Conservation (phyloP, 176 grass and related monocot species). For the maize (Zea mays) region Zm-B73-REFERENCE-NAM-5.0 NC_050101.1:103503001-103503500, state of each 20-base stretch:
- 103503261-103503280: conserved; percentile 52
- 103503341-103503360: conserved; percentile 30
- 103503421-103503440: conserved; percentile 36
- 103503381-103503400: background rate
- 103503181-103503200: background rate
- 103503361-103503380: conserved; percentile 20
- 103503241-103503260: conserved; percentile 26
- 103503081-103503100: conserved; percentile 16
- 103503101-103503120: conserved; percentile 19
- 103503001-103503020: conserved; percentile 19
- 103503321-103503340: conserved; percentile 31
- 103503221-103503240: conserved; percentile 7
- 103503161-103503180: conserved; percentile 48
- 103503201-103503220: background rate
- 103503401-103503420: conserved; percentile 34
- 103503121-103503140: background rate
- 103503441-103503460: conserved; percentile 49
- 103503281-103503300: conserved; percentile 36
- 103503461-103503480: conserved; percentile 35
- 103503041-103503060: conserved; percentile 36
- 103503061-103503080: conserved; percentile 30
- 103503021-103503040: conserved; percentile 31
- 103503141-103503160: background rate
- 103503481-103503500: conserved; percentile 47
- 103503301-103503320: conserved; percentile 36